These are phyloP conservation scores for Fusarium torreyae DNA, from an alignment of 2,329 filamentous ascomycete species.

Conservation along the genomic window DNA sequence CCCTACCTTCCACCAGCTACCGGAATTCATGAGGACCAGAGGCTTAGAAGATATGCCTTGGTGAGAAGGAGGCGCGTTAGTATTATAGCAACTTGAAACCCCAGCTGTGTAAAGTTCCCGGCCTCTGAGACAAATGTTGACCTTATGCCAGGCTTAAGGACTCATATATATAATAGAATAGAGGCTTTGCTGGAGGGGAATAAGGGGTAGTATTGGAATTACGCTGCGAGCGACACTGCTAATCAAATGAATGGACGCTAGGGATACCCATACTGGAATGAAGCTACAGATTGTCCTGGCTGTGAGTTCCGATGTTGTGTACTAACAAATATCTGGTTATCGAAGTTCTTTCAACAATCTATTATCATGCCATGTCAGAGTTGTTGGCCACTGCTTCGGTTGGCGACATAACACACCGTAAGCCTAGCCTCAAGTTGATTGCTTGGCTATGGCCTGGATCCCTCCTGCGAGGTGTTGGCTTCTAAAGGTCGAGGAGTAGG, in stretches of 20 bases:
- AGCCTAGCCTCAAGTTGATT: no score
- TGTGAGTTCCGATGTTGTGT: not conserved
- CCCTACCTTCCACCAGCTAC: slow-evolving; percentile 8
- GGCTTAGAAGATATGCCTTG: not conserved
- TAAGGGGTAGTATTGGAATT: slow-evolving; percentile 18
- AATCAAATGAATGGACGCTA: slow-evolving; percentile 40
- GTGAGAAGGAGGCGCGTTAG: not conserved
- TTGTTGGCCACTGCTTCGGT: no score
- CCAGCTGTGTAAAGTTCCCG: not conserved
- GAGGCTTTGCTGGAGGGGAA: slow-evolving; percentile 16
- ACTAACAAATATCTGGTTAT: not conserved
- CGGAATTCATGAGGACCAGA: slow-evolving; percentile 1
- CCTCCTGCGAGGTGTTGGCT: no score
- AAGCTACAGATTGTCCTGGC: slow-evolving; percentile 23
- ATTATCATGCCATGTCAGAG: no score
- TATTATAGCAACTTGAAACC: not conserved
- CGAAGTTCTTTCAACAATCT: no score
- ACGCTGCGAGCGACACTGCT: slow-evolving; percentile 39
- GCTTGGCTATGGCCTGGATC: no score
- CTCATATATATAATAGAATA: slow-evolving; percentile 45
- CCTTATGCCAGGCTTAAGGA: not conserved
- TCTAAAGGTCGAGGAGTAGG: no score
- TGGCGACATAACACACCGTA: no score
- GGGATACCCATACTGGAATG: slow-evolving; percentile 37
- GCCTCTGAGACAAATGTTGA: not conserved